These are phyloP conservation scores for Poterioochromonas sp. DNA, from an alignment of 352 stramenopile genomes.

Conservation along the genomic window DNA sequence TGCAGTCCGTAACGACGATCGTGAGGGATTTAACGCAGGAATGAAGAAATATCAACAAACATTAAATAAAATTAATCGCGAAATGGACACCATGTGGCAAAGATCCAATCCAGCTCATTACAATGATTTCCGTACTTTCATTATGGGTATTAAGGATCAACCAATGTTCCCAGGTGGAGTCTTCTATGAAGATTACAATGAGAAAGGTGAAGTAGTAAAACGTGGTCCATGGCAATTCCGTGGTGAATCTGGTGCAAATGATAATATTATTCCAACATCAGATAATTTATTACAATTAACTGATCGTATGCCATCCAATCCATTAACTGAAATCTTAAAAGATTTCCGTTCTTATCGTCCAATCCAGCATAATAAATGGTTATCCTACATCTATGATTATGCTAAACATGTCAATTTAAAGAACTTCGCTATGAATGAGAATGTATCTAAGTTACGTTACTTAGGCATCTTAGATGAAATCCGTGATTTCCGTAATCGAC, in stretches of 20 bases:
- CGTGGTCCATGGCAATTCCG: background rate
- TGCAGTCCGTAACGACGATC: background rate
- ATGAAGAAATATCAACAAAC: background rate
- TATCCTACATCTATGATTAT: background rate
- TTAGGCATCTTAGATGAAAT: background rate
- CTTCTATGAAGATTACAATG: background rate
- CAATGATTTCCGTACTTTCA: background rate
- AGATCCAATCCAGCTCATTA: background rate
- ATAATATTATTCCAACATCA: background rate
- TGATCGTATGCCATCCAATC: background rate
- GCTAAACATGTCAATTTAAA: background rate
- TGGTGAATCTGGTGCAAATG: slow-evolving; percentile 13
- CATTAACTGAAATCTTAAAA: slow-evolving; percentile 1
- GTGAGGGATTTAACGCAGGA: background rate
- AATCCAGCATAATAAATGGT: background rate
- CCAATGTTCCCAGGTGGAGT: slow-evolving; percentile 7
- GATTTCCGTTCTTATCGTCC: slow-evolving; percentile 9
- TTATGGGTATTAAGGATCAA: slow-evolving; percentile 19
- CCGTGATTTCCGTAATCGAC: background rate
- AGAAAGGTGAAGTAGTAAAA: background rate
- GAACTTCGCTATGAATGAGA: background rate
- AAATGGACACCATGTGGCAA: slow-evolving; percentile 11
- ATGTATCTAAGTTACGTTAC: background rate
- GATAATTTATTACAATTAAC: slow-evolving; percentile 1
- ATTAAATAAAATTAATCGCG: background rate